Evolutionary conservation across 495 filamentous ascomycete species (phyloP).

Genomic region (Choiromyces venosus): DNA sequence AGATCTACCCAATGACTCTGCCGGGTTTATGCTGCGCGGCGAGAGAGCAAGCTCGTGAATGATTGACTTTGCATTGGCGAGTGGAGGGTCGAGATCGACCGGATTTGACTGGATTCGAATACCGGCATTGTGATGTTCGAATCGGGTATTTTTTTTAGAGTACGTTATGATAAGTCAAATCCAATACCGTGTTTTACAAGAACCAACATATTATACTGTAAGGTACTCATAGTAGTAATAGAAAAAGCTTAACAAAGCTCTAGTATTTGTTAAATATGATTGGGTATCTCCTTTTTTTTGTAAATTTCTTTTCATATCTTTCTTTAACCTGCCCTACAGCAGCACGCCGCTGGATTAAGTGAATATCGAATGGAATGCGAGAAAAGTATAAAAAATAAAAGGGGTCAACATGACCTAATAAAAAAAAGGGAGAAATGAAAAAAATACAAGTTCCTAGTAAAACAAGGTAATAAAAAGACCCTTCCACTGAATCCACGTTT

Average conservation of each 20-base stretch:
- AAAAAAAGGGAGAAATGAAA: not conserved
- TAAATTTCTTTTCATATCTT: not conserved
- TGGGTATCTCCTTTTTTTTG: not conserved
- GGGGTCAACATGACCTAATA: slow-evolving; percentile 5
- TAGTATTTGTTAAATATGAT: not conserved
- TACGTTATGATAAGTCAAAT: not conserved
- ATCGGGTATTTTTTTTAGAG: not conserved
- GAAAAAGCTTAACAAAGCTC: not conserved
- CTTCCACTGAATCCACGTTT: slow-evolving; percentile 37
- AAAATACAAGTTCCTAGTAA: not conserved
- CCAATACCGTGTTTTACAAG: not conserved
- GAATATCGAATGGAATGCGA: not conserved
- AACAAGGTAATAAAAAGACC: slow-evolving; percentile 16
- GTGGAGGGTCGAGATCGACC: not conserved
- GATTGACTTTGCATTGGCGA: not conserved
- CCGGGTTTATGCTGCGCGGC: not conserved
- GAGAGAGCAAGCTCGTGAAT: not conserved
- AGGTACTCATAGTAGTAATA: not conserved
- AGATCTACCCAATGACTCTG: not conserved
- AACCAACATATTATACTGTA: not conserved
- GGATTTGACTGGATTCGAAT: not conserved
- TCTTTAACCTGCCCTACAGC: not conserved
- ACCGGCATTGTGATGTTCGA: not conserved
- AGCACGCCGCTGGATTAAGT: not conserved
- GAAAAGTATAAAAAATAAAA: not conserved